Evolutionary conservation across 2,329 filamentous ascomycete species (phyloP).

Genomic region (Colletotrichum kahawae): DNA sequence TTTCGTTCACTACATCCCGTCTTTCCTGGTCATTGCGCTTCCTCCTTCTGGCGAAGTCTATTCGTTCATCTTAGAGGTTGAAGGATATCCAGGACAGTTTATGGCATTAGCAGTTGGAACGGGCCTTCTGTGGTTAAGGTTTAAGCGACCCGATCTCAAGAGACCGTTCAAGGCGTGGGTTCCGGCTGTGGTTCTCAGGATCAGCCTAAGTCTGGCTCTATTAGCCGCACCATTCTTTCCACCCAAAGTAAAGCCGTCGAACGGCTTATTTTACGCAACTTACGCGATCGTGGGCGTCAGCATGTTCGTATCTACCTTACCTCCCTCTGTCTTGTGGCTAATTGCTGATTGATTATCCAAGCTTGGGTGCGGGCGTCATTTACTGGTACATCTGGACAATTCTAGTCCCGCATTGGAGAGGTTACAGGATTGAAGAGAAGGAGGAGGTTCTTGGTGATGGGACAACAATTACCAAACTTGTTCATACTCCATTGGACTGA

Average conservation of each 20-base stretch:
- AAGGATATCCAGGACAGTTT: conserved; percentile 70
- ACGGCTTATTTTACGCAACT: conserved; percentile 57
- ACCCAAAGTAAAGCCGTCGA: conserved; percentile 49
- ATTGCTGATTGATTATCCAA: conserved; percentile 32
- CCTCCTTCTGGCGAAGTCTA: conserved; percentile 71
- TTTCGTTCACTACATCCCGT: conserved; percentile 72
- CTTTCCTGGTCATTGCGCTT: conserved; percentile 67
- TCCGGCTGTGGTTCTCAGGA: conserved; percentile 60
- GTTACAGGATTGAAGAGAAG: conserved; percentile 68
- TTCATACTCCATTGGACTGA: conserved; percentile 27
- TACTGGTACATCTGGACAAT: conserved; percentile 76
- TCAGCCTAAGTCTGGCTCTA: conserved; percentile 57
- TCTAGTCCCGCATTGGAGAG: conserved; percentile 61
- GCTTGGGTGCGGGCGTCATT: conserved; percentile 59
- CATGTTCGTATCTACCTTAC: conserved; percentile 48
- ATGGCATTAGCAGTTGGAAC: conserved; percentile 60
- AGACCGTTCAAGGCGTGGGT: conserved; percentile 71
- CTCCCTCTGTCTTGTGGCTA: background rate
- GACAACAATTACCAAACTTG: conserved; percentile 66
- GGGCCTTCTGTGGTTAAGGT: conserved; percentile 66
- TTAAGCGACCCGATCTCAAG: conserved; percentile 61
- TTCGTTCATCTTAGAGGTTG: conserved; percentile 75
- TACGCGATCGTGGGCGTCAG: conserved; percentile 58
- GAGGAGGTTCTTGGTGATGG: conserved; percentile 67
- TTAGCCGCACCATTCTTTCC: conserved; percentile 68